Conservation (phyloP, 192 early-diverging fungal species). For the Linnemannia exigua region DNA sequence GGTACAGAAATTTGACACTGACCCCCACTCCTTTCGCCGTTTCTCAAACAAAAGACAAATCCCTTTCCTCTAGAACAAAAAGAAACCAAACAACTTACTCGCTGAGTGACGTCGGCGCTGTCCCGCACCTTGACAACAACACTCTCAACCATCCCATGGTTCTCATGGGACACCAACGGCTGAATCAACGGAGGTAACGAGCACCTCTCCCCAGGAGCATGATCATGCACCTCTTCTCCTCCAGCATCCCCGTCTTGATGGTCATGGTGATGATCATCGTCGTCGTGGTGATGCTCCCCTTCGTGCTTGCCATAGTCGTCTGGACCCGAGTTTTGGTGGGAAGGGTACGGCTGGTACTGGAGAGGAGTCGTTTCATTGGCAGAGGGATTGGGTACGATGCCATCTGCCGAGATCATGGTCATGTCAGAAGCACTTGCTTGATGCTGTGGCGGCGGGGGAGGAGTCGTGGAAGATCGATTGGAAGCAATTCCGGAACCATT, state of each 20-base stretch:
- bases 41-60: no score
- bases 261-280: neutral
- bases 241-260: neutral
- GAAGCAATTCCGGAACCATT: neutral
- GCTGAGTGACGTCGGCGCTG: constrained; percentile 43
- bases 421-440: neutral
- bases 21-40: neutral
- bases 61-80: neutral
- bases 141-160: constrained; percentile 41
- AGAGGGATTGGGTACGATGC: neutral
- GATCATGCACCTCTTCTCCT: neutral
- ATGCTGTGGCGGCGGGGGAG: neutral
- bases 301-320: neutral
- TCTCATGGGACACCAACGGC: constrained; percentile 18
- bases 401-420: neutral
- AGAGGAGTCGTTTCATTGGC: constrained; percentile 18
- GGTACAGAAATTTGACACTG: neutral
- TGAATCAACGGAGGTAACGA: constrained; percentile 35
- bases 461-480: neutral
- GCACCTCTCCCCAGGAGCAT: constrained; percentile 41
- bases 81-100: constrained; percentile 7
- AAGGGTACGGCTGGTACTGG: neutral
- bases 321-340: no score
- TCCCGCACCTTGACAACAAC: constrained; percentile 50
- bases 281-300: neutral